phyloP scores from a whole-genome alignment of 2,329 filamentous ascomycete species.

The Teratosphaeria gauchensis region DNA sequence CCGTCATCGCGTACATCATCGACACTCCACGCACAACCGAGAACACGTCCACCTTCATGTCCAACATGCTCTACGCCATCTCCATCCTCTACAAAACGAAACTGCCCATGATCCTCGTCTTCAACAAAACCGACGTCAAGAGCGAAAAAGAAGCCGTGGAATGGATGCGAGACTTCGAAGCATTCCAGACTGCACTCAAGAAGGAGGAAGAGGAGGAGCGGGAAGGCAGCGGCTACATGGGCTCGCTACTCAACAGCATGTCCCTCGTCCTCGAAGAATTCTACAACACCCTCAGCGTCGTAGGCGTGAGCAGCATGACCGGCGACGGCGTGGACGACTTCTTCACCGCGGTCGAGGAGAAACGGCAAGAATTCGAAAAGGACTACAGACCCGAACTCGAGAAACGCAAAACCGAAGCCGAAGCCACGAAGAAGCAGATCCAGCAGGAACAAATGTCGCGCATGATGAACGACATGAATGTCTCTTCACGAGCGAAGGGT shows the following conservation, averaged over 20 bases:
- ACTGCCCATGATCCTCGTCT: slow-evolving; percentile 95
- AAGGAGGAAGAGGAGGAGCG: slow-evolving; percentile 58
- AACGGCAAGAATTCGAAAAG: slow-evolving; percentile 75
- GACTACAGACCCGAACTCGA: slow-evolving; percentile 93
- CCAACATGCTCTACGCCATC: slow-evolving; percentile 98
- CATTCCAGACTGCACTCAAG: slow-evolving; percentile 78
- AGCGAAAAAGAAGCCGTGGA: slow-evolving; percentile 84
- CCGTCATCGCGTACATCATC: slow-evolving; percentile 93
- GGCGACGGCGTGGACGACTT: slow-evolving; percentile 89
- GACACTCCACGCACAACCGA: slow-evolving; percentile 90
- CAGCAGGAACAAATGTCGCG: slow-evolving; percentile 77
- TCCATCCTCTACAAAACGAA: slow-evolving; percentile 98
- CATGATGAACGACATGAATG: slow-evolving; percentile 88
- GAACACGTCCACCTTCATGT: slow-evolving; percentile 97
- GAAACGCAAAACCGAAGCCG: slow-evolving; percentile 62
- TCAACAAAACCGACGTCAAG: slow-evolving; percentile 97
- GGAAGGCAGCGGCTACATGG: slow-evolving; percentile 88
- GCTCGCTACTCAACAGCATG: slow-evolving; percentile 92
- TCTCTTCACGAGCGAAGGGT: slow-evolving; percentile 35
- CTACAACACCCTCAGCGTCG: slow-evolving; percentile 85
- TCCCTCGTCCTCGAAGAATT: slow-evolving; percentile 96
- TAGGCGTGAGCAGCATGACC: slow-evolving; percentile 87
- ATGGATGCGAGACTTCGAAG: slow-evolving; percentile 99
- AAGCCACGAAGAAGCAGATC: slow-evolving; percentile 60
- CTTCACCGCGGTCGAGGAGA: slow-evolving; percentile 78